Base-by-base conservation (phyloP, 768 basidiomycete genomes). In the Naganishia vaughanmartiniae region DNA sequence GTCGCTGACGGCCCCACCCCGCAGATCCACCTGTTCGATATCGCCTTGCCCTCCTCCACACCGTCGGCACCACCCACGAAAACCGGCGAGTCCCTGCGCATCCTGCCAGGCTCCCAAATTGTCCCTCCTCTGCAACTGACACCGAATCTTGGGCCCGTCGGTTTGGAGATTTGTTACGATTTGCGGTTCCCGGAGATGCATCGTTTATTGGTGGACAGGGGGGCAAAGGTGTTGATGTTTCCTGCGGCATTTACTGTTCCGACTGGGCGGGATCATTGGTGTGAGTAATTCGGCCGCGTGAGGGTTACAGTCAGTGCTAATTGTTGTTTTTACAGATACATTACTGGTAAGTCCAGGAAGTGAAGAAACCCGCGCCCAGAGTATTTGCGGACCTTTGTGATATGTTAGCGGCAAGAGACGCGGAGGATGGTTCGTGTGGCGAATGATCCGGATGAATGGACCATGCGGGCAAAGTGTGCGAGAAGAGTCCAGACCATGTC, bases 131-230 rank as follows among this genome's bases (percentile, higher is more conserved):
- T 76, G 0, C 48, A 69, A 6, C 28, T 78, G 26, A 72, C 70
- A 24, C 51, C 54, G 14, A 58, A 67, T 0, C 53, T 78, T 34
- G 79, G 79, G 19, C 74, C 74, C 26, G 65, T 80, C 46, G 79
- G 77, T 0, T 54, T 78, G 30, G 76, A 78, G 72, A 78, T 80
- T 33, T 80, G 79, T 65, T 80, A 80, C 60, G 79, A 80, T 66
- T 74, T 80, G 19, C 65, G 79, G 72, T 80, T 78, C 68, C 79
- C 79, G 11, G 79, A 80, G 65, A 69, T 77, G 31, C 76, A 77
- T 48, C 66, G 73, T 21, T 76, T 77, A 17, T 65, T 78, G 31
- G 72, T 72, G 6, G 54, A 74, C 19, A 66, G 70, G 12, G 79
- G 79, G 0, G 79, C 79, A 0, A 73, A 74, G 30, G 72, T 75